Conservation (phyloP, 73 alveolate species). For the Paramecium tetraurelia region DNA sequence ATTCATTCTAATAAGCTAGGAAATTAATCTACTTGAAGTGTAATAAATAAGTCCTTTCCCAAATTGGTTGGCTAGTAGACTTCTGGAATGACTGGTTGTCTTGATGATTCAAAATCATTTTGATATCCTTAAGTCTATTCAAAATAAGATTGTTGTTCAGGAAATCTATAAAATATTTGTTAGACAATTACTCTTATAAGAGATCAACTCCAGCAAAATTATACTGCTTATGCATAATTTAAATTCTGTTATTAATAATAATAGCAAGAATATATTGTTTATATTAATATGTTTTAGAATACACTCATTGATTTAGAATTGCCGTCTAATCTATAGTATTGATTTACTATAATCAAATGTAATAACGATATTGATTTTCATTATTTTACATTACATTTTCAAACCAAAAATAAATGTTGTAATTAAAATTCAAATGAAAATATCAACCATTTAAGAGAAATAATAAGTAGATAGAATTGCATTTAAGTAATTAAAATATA, state of each 20-base stretch:
- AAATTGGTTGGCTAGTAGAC: not conserved
- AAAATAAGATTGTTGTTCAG: not conserved
- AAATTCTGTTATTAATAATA: not conserved
- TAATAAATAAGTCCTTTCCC: not conserved
- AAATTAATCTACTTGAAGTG: not conserved
- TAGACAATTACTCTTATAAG: not conserved
- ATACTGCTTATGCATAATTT: not conserved
- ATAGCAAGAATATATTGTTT: not conserved
- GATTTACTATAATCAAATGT: no score
- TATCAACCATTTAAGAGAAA: not conserved
- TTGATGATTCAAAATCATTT: not conserved
- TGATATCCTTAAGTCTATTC: not conserved
- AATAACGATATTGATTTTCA: no score
- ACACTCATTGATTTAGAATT: not conserved
- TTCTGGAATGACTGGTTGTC: not conserved
- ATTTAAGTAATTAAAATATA: slow-evolving; percentile 34
- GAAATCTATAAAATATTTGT: not conserved
- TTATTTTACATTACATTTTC: no score
- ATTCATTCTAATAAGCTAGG: not conserved
- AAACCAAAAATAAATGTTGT: no score
- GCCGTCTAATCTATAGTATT: no score
- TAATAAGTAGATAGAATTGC: not conserved
- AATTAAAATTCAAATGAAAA: no score
- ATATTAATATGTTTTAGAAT: not conserved
- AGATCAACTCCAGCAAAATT: not conserved